phyloP scores from a whole-genome alignment of 805 yeast species.

The Diddensiella caesifluorescens region DNA sequence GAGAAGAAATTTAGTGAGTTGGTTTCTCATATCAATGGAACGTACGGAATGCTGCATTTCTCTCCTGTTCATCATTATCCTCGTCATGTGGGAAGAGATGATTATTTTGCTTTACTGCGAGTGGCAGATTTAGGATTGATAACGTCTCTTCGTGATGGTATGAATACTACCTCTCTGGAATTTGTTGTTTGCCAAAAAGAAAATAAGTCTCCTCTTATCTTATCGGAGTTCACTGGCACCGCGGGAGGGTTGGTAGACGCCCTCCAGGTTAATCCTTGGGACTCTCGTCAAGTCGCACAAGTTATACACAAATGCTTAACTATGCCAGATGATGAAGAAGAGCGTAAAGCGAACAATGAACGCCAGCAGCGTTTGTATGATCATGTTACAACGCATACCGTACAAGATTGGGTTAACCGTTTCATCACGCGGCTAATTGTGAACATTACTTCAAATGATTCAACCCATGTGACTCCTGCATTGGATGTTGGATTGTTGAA shows the following conservation, averaged over 20 bases:
- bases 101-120: conserved; percentile 79
- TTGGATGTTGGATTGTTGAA: conserved; percentile 65
- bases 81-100: conserved; percentile 80
- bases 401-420: conserved; percentile 72
- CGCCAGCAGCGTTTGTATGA: conserved; percentile 44
- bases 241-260: conserved; percentile 43
- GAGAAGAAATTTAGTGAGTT: conserved; percentile 82
- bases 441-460: conserved; percentile 35
- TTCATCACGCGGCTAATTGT: conserved; percentile 44
- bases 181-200: conserved; percentile 72
- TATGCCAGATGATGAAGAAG: conserved; percentile 46
- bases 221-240: conserved; percentile 93
- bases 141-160: conserved; percentile 90
- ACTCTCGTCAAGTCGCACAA: conserved; percentile 85
- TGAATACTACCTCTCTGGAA: conserved; percentile 92
- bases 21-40: conserved; percentile 75
- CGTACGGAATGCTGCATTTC: conserved; percentile 73
- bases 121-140: conserved; percentile 87
- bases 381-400: conserved; percentile 62
- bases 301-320: conserved; percentile 65
- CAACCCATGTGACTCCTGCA: conserved; percentile 68
- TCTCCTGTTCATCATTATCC: conserved; percentile 92
- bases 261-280: conserved; percentile 95
- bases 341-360: conserved; percentile 32
- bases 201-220: conserved; percentile 66